Conservation (phyloP, 1,284 basidiomycete genomes). For the Waitea zeae region DNA sequence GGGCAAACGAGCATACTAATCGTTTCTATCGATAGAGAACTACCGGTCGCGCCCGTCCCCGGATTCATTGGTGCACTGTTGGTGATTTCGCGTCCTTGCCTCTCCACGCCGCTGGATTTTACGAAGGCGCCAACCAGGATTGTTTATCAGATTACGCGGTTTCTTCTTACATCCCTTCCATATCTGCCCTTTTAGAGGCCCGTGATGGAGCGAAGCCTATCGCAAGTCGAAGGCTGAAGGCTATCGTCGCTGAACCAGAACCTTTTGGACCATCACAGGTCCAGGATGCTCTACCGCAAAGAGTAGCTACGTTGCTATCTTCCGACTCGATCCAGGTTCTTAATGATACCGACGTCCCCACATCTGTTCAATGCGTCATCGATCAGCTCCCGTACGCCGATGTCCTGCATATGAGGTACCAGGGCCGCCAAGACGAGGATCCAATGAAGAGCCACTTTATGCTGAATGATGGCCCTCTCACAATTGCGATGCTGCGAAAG, state of each 20-base stretch:
- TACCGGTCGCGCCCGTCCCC: too few relatives aligned
- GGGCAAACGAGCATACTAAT: too few relatives aligned
- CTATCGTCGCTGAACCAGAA: not conserved
- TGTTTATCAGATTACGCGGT: not conserved
- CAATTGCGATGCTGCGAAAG: slow-evolving; percentile 6
- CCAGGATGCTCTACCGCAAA: not conserved
- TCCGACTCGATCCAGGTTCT: not conserved
- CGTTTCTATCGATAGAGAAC: too few relatives aligned
- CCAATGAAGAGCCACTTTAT: slow-evolving; percentile 4
- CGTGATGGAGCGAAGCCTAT: not conserved
- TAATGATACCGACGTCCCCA: not conserved
- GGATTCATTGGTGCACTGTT: slow-evolving; percentile 5
- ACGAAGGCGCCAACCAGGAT: not conserved
- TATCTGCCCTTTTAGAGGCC: not conserved
- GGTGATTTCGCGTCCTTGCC: slow-evolving; percentile 5
- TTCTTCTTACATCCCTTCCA: not conserved
- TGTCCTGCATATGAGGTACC: not conserved
- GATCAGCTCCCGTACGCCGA: not conserved
- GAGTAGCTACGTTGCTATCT: not conserved
- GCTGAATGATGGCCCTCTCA: slow-evolving; percentile 6
- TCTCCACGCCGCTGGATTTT: slow-evolving; percentile 5
- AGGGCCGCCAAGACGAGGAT: not conserved
- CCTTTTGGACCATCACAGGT: not conserved
- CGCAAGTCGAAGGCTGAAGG: not conserved
- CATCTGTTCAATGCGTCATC: not conserved